Base-by-base conservation (phyloP, 2,329 filamentous ascomycete species). In the Xylaria sp. region DNA sequence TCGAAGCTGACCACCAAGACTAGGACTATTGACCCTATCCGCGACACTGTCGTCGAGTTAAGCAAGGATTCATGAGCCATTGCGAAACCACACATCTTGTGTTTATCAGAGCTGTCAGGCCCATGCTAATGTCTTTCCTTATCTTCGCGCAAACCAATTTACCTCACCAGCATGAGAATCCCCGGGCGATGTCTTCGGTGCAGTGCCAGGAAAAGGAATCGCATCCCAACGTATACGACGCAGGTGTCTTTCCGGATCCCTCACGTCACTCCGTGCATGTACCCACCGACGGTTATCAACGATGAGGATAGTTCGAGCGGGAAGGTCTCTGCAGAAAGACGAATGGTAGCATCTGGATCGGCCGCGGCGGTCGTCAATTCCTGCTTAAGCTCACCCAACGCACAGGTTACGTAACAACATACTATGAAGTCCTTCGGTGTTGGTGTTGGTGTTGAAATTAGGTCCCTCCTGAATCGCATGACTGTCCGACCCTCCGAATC, bases 221-320 rank as follows among this genome's bases (percentile, higher is more conserved):
- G 72, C 74, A 49, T 76, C 74, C 76, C 75, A 77, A 4, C 76
- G 70, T 4, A 78, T 71, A 1, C 76, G 71, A 4, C 76, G 73
- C 4, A 78, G 63, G 40, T 78, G 76, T 49, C 76, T 72, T 17
- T 70, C 66, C 2, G 75, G 71, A 60, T 78, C 76, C 19, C 61
- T 71, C 54, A 78, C 67, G 2, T 72, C 28, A 15, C 72, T 74
- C 17, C 76, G 63, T 12, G 75, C 69, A 57, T 78, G 76, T 25
- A 78, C 17, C 76, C 75, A 78, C 11, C 73, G 67, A 6, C 74
- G 72, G 31, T 77, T 77, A 2, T 78, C 74, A 14, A 78, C 68
- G 1, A 78, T 59, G 2, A 78, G 64, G 11, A 78, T 71, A 3
- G 67, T 70, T 0, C 71, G 59, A 0, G 58, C 69, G 0, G 75